Conservation (phyloP, 2,329 filamentous ascomycete species). For the Aspergillus viridinutans region DNA sequence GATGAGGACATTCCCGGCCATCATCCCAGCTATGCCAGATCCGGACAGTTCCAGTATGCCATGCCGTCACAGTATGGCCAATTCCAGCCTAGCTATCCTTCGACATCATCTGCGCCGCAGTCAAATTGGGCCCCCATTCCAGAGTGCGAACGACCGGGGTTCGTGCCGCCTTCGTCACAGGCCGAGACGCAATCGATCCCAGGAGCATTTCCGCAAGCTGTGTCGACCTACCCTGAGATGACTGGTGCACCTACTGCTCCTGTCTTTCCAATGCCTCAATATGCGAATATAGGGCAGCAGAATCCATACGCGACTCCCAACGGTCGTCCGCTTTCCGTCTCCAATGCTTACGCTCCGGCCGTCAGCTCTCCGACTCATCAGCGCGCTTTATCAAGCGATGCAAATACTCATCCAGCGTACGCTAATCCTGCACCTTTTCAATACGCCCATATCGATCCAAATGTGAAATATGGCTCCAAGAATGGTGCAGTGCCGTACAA, state of each 20-base stretch:
- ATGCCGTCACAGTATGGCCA: constrained; percentile 20
- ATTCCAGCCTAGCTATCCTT: constrained; percentile 14
- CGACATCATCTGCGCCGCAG: constrained; percentile 13
- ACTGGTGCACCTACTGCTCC: constrained; percentile 17
- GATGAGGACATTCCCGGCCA: constrained; percentile 16
- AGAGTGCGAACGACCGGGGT: constrained; percentile 39
- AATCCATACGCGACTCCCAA: constrained; percentile 18
- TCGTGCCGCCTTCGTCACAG: constrained; percentile 37
- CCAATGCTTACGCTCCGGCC: constrained; percentile 9
- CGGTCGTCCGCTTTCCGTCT: constrained; percentile 8
- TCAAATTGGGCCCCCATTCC: constrained; percentile 37
- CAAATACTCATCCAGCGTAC: constrained; percentile 21
- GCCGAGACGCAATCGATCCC: constrained; percentile 23
- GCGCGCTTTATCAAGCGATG: constrained; percentile 27
- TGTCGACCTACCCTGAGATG: constrained; percentile 18
- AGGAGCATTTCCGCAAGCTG: constrained; percentile 26
- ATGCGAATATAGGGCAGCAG: constrained; percentile 22
- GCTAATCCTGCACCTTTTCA: constrained; percentile 32
- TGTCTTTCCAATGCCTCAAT: constrained; percentile 28
- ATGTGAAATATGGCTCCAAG: constrained; percentile 38
- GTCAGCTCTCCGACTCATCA: constrained; percentile 25
- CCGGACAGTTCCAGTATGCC: constrained; percentile 28
- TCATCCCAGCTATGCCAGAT: constrained; percentile 34
- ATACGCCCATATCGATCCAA: constrained; percentile 38
- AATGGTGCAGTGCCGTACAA: constrained; percentile 18